Conservation (phyloP, 179 eudicot genomes). For the Vitellaria paradoxa region DNA sequence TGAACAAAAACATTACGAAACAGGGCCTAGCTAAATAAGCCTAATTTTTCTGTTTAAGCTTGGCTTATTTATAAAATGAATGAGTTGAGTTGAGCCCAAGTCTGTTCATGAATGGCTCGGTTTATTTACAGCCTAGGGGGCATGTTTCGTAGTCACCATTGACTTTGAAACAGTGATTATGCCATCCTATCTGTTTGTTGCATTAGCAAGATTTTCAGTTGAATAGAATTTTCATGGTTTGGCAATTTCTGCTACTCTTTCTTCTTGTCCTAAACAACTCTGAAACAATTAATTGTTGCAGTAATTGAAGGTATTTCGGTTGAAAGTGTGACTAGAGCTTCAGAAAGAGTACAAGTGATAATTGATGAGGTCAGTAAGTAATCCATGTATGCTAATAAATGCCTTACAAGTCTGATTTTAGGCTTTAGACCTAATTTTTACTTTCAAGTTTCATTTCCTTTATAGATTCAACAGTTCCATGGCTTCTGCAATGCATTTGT, state of each 20-base stretch:
- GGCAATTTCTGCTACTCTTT: not conserved
- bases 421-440: not conserved
- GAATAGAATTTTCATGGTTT: conserved; percentile 2
- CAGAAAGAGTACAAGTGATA: conserved; percentile 53
- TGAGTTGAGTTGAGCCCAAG: no score
- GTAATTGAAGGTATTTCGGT: conserved; percentile 31
- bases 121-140: not conserved
- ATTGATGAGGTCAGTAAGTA: conserved; percentile 61
- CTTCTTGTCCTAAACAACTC: conserved; percentile 7
- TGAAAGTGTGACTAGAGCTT: conserved; percentile 36
- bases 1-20: no score
- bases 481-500: not conserved
- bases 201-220: conserved; percentile 2
- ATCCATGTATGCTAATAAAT: not conserved
- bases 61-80: no score
- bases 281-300: conserved; percentile 24
- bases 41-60: no score
- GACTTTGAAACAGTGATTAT: not conserved
- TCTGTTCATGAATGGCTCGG: not conserved
- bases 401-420: conserved; percentile 3
- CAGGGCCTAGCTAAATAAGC: no score
- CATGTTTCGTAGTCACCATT: not conserved
- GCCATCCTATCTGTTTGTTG: not conserved
- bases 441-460: not conserved
- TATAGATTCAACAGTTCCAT: not conserved